Percentiles rank a stretch among this genome's conserved stretches.
Evolutionary conservation across 192 early-diverging fungal species (phyloP).

Genomic region (Diversispora epigaea): DNA sequence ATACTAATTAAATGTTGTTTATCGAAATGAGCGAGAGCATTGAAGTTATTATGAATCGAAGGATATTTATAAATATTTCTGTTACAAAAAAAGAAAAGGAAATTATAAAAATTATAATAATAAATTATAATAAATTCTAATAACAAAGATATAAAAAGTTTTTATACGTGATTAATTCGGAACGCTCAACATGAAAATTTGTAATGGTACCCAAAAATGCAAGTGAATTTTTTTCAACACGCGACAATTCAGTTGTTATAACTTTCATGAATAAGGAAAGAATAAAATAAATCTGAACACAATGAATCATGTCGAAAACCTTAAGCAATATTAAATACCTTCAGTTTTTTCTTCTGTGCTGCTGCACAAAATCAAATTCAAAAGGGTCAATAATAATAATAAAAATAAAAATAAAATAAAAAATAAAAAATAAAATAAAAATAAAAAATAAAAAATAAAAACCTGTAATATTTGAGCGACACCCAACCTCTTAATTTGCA

Average conservation of each 20-base stretch:
- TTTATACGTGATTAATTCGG: background rate
- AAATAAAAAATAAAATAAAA: too few species aligned
- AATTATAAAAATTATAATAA: background rate
- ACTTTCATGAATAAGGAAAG: background rate
- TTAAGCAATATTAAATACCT: background rate
- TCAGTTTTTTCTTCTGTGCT: background rate
- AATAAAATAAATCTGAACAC: background rate
- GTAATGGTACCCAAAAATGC: background rate
- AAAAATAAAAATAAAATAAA: too few species aligned
- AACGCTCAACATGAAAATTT: background rate
- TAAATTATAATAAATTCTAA: background rate
- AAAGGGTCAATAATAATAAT: too few species aligned
- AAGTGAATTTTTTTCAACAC: background rate
- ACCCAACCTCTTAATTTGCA: background rate
- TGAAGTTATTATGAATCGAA: background rate
- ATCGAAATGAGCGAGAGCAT: background rate
- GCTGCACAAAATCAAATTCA: background rate
- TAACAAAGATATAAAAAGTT: background rate
- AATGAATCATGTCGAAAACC: too few species aligned
- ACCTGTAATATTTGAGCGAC: background rate
- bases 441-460: background rate
- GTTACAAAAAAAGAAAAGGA: background rate
- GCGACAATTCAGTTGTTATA: constrained; percentile 10
- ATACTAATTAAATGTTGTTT: constrained; percentile 6
- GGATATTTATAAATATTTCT: background rate